A percentile compares a stretch with the other conserved stretches of the same genome.
These are phyloP conservation scores for Cucumis hystrix DNA, from an alignment of 306 rosid genomes.

Conservation along the genomic window DNA sequence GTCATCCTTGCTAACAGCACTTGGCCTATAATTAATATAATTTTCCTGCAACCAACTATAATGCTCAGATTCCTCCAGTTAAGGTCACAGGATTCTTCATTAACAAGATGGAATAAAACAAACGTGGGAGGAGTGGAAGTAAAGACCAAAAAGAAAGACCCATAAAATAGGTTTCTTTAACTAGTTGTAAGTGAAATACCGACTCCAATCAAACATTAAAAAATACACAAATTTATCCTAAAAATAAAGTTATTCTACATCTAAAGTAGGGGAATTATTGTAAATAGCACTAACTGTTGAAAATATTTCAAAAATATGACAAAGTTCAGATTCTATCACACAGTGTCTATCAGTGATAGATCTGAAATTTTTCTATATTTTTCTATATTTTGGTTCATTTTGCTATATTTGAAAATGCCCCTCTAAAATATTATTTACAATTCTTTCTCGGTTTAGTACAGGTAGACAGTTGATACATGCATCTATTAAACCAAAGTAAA, in stretches of 20 bases:
- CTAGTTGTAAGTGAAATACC: not conserved
- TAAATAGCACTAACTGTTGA: too few species aligned
- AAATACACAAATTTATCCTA: not conserved
- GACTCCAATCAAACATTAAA: not conserved
- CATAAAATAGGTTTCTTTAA: not conserved
- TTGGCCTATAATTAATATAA: constrained; percentile 78
- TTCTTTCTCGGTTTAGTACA: not conserved
- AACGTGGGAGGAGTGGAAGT: not conserved
- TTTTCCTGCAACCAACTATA: constrained; percentile 58
- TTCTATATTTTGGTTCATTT: too few species aligned
- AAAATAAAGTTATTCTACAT: not conserved
- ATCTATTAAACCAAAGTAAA: constrained; percentile 3
- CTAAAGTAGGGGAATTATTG: not conserved
- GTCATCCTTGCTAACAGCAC: constrained; percentile 57
- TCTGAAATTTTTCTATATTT: too few species aligned
- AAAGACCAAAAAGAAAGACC: not conserved
- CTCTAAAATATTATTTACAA: not conserved
- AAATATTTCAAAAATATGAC: too few species aligned
- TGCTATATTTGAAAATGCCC: too few species aligned
- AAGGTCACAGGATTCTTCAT: not conserved
- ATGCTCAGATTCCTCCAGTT: not conserved
- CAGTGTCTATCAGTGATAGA: too few species aligned
- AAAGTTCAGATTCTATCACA: too few species aligned
- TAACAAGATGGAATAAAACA: too few species aligned
- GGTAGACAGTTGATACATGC: not conserved